Conservation (phyloP, 108 stramenopile genomes). For the Ochromonas danica region DNA sequence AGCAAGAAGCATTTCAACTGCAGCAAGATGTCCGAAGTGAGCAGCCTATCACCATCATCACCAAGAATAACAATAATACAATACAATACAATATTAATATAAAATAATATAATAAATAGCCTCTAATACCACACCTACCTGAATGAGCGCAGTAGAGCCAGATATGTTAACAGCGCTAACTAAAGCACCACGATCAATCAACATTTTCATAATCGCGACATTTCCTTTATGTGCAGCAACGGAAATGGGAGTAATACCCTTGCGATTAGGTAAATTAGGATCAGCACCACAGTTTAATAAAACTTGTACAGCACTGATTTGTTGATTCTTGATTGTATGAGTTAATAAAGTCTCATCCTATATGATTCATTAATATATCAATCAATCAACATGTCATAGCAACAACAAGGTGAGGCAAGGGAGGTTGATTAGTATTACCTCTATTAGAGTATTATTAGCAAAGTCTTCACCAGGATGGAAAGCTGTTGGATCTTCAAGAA, state of each 20-base stretch:
- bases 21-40: constrained; percentile 68
- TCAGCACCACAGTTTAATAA: not conserved
- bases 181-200: constrained; percentile 49
- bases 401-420: too few relatives aligned
- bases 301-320: not conserved
- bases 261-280: constrained; percentile 33
- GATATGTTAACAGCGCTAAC: constrained; percentile 59
- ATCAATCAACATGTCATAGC: too few relatives aligned
- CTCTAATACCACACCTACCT: constrained; percentile 34
- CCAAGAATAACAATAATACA: not conserved
- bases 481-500: too few relatives aligned
- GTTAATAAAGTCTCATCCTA: not conserved
- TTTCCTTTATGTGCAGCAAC: constrained; percentile 56
- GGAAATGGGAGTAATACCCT: constrained; percentile 48
- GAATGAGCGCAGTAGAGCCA: constrained; percentile 76
- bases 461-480: too few relatives aligned
- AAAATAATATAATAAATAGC: not conserved
- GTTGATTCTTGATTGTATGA: constrained; percentile 1
- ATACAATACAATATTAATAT: not conserved
- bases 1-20: constrained; percentile 64
- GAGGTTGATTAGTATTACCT: too few relatives aligned
- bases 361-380: too few relatives aligned
- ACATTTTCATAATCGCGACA: constrained; percentile 41
- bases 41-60: constrained; percentile 53
- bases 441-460: too few relatives aligned